phyloP scores from a whole-genome alignment of 192 early-diverging fungal species.

The Coemansia sp. region DNA sequence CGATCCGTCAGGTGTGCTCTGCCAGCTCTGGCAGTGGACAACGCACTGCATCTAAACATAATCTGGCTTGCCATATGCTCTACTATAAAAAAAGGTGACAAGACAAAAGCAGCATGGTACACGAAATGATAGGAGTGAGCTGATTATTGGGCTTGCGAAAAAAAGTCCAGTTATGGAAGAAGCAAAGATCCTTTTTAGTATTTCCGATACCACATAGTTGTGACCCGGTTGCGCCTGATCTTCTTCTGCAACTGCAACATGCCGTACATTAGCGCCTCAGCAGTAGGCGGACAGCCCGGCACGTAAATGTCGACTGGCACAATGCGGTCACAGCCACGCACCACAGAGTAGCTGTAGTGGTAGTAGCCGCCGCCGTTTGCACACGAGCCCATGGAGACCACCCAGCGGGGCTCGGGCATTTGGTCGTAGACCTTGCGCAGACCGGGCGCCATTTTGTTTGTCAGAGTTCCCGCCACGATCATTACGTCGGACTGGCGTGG shows the following conservation, averaged over 20 bases:
- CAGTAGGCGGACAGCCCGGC: constrained; percentile 96
- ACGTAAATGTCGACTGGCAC: constrained; percentile 96
- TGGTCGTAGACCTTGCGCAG: constrained; percentile 69
- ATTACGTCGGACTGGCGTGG: constrained; percentile 98
- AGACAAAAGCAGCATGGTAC: background rate
- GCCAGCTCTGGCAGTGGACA: background rate
- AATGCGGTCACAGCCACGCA: constrained; percentile 94
- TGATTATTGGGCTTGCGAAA: background rate
- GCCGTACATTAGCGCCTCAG: constrained; percentile 95
- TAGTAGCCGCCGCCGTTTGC: constrained; percentile 99
- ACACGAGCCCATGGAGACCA: constrained; percentile 98
- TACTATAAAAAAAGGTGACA: background rate
- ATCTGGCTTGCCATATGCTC: background rate
- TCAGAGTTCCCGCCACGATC: constrained; percentile 98
- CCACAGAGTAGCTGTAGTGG: constrained; percentile 96
- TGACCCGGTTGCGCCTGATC: constrained; percentile 79
- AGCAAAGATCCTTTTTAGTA: constrained; percentile 31
- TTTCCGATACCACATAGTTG: constrained; percentile 79
- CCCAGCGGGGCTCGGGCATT: constrained; percentile 99
- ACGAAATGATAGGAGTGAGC: background rate
- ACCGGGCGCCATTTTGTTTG: constrained; percentile 98
- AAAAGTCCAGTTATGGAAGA: constrained; percentile 4
- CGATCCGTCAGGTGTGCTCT: background rate
- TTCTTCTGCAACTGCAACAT: constrained; percentile 98
- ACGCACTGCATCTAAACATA: background rate